Percentiles rank a stretch among this genome's conserved stretches.
These are phyloP conservation scores for Pestalotiopsis fici DNA, from an alignment of 2,329 filamentous ascomycete genomes.

Conservation along the genomic window DNA sequence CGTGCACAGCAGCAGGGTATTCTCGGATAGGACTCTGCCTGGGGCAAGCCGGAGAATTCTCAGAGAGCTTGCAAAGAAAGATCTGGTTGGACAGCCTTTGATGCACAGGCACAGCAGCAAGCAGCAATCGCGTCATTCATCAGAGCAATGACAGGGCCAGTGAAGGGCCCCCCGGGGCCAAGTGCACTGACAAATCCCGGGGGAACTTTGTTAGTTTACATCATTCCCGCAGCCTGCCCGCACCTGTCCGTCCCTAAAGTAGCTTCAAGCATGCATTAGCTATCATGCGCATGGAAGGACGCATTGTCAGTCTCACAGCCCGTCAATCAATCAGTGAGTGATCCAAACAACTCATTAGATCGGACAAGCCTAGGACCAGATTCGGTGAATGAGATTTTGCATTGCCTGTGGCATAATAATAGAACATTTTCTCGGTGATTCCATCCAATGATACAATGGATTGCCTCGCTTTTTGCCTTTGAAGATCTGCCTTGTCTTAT, in stretches of 20 bases:
- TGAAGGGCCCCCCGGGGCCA: not conserved
- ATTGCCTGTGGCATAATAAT: not conserved
- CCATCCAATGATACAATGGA: not conserved
- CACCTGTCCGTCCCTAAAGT: not conserved
- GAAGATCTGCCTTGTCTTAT: not conserved
- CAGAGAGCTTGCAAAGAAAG: not conserved
- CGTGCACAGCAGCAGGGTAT: not conserved
- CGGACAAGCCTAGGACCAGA: too few relatives aligned
- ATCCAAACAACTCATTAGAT: not conserved
- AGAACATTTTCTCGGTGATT: not conserved
- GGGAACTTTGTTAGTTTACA: not conserved
- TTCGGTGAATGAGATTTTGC: too few relatives aligned
- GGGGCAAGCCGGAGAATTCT: not conserved
- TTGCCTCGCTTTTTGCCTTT: not conserved
- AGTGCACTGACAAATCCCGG: slow-evolving; percentile 1
- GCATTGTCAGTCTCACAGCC: too few relatives aligned
- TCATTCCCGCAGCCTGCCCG: not conserved
- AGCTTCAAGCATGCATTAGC: not conserved
- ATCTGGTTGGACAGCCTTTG: not conserved
- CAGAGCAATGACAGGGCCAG: not conserved
- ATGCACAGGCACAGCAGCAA: not conserved
- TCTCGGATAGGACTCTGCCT: not conserved
- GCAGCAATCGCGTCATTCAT: slow-evolving; percentile 1
- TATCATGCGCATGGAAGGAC: not conserved
- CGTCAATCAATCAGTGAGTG: not conserved